Conservation (phyloP, 768 basidiomycete species). For the Pisolithus microcarpus region DNA sequence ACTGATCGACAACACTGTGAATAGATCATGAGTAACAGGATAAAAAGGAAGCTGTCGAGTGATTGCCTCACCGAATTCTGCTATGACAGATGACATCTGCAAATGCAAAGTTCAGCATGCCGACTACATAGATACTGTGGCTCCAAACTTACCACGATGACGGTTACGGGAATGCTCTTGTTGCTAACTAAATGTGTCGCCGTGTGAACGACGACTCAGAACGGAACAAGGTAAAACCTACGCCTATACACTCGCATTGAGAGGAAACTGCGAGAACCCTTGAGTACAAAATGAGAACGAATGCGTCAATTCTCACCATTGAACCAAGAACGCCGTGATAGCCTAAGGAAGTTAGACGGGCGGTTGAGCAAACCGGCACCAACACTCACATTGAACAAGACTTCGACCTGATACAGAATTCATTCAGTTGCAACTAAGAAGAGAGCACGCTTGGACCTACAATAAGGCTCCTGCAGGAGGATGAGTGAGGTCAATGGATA, state of each 20-base stretch:
- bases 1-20: slow-evolving; percentile 28
- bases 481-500: neutral
- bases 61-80: slow-evolving; percentile 30
- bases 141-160: slow-evolving; percentile 19
- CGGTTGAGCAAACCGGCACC: neutral
- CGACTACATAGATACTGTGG: neutral
- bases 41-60: neutral
- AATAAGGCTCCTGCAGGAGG: slow-evolving; percentile 13
- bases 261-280: slow-evolving; percentile 35
- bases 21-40: slow-evolving; percentile 3
- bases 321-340: slow-evolving; percentile 44
- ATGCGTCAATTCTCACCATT: slow-evolving; percentile 16
- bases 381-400: slow-evolving; percentile 39
- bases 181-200: slow-evolving; percentile 39
- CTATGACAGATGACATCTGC: slow-evolving; percentile 26
- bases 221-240: slow-evolving; percentile 21
- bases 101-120: neutral
- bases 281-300: neutral
- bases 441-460: slow-evolving; percentile 9
- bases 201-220: neutral
- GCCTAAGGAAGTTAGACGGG: slow-evolving; percentile 9
- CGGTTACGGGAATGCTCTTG: slow-evolving; percentile 32
- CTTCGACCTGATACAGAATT: slow-evolving; percentile 32
- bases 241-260: slow-evolving; percentile 42
- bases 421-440: neutral